A percentile compares a stretch with the other conserved stretches of the same genome.
These are phyloP conservation scores for Bipolaris victoriae DNA, from an alignment of 2,329 filamentous ascomycete species.

Conservation along the genomic window DNA sequence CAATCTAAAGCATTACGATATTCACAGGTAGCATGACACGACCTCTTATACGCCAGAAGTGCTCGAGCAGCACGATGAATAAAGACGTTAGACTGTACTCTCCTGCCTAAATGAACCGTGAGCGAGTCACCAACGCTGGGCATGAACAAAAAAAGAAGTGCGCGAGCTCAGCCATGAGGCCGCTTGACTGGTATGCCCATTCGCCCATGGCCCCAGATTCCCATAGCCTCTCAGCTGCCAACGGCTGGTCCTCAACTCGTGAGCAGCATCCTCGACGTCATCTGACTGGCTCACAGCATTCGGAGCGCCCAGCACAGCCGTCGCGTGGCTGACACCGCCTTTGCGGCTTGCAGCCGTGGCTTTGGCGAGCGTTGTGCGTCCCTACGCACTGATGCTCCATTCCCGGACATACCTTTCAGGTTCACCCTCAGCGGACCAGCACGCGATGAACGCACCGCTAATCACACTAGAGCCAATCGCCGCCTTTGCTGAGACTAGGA, in stretches of 20 bases:
- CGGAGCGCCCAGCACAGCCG: slow-evolving; percentile 43
- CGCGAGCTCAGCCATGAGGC: slow-evolving; percentile 42
- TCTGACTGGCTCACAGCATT: slow-evolving; percentile 39
- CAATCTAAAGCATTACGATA: slow-evolving; percentile 33
- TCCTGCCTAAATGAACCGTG: slow-evolving; percentile 45
- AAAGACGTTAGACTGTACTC: slow-evolving; percentile 40
- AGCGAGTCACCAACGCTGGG: slow-evolving; percentile 30
- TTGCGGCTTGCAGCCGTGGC: slow-evolving; percentile 24
- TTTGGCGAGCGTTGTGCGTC: slow-evolving; percentile 33
- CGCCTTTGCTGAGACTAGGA: slow-evolving; percentile 24
- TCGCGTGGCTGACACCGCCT: slow-evolving; percentile 44
- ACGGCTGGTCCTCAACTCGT: slow-evolving; percentile 25
- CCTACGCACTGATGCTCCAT: slow-evolving; percentile 25
- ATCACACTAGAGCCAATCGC: slow-evolving; percentile 42
- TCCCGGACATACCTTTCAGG: slow-evolving; percentile 31
- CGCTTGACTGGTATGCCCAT: slow-evolving; percentile 41
- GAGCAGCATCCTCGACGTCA: slow-evolving; percentile 36
- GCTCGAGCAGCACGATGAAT: slow-evolving; percentile 37
- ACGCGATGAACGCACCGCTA: slow-evolving; percentile 44
- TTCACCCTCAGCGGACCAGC: slow-evolving; percentile 37
- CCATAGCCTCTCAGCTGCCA: slow-evolving; percentile 42
- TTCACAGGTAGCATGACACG: slow-evolving; percentile 34
- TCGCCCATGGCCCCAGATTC: slow-evolving; percentile 42
- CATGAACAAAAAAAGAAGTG: slow-evolving; percentile 10
- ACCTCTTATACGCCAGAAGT: slow-evolving; percentile 39